Conservation (phyloP, 108 stramenopile species). For the Stephanodiscus triporus region DNA sequence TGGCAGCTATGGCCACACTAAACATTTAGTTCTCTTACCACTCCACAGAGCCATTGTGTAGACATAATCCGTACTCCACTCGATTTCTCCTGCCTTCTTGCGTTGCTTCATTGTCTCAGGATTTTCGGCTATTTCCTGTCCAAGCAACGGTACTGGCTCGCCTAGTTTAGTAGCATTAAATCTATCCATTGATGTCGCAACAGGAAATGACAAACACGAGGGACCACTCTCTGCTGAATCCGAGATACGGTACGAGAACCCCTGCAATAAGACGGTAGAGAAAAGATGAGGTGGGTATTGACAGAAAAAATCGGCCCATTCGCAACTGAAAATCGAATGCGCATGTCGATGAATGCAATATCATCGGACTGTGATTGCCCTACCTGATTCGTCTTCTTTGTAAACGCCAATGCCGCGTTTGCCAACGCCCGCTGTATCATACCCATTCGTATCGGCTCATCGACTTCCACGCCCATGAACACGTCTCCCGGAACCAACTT, state of each 20-base stretch:
- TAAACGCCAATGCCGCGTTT: conserved; percentile 84
- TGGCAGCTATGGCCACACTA: neutral
- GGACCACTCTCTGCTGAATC: conserved; percentile 40
- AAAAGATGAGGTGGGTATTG: neutral
- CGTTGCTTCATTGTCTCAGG: conserved; percentile 66
- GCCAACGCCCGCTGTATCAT: conserved; percentile 88
- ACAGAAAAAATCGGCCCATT: neutral
- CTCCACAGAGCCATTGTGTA: conserved; percentile 89
- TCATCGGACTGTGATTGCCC: neutral
- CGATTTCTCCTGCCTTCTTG: conserved; percentile 60
- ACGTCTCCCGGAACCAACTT: conserved; percentile 70
- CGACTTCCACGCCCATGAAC: conserved; percentile 83
- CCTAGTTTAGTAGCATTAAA: conserved; percentile 82
- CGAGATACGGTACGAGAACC: conserved; percentile 39
- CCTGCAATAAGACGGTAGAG: conserved; percentile 2
- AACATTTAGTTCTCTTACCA: neutral
- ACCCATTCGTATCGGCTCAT: conserved; percentile 85
- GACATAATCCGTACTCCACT: conserved; percentile 80
- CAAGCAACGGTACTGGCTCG: conserved; percentile 73
- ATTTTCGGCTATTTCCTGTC: conserved; percentile 72
- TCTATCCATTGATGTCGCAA: conserved; percentile 82
- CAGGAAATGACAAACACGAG: conserved; percentile 87
- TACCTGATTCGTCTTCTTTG: conserved; percentile 74
- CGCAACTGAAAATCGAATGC: neutral
- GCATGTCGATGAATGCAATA: neutral